Evolutionary conservation across 2,329 filamentous ascomycete species (phyloP), one percentile per base, ranked within the genome.

Genomic region (Aureobasidium pullulans): DNA sequence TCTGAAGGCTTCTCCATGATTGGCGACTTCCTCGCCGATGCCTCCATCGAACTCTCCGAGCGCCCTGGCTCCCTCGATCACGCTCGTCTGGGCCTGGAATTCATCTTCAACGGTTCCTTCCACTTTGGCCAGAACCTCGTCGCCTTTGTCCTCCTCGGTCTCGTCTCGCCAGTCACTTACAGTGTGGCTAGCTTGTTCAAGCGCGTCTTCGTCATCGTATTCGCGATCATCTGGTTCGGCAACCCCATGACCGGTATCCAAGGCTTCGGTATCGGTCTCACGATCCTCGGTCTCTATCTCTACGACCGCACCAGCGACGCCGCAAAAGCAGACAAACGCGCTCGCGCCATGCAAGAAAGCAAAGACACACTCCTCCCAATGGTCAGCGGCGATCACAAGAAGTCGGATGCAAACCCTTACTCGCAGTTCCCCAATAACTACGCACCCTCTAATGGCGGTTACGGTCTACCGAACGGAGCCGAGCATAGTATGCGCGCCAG

Each of bases 61-160:
- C 87, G 89, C 64, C 87, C 92, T 61, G 90, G 87, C 29, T 84
- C 89, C 2, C 74, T 84, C 58, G 83, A 85, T 61, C 83, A 86
- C 67, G 82, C 82, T 50, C 75, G 79, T 8, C 73, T 88, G 7
- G 71, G 79, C 1, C 69, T 95, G n/a, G 94, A 99, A 70, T 97
- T 96, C 71, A 72, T 97, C 54, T 97, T 99, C 80, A 99, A 99
- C 72, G 94, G 94, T 59, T 87, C 90, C 4, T 96, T 96, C 70
- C 94, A 99, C 74, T 99, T 97, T 72, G 89, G 85, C 15, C 94
- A 99, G 70, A 96, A 96, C 70, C 95, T 99, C 57, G 82, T 99
- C 58, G 94, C 94, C 0, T 99, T 99, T 70, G 80, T 96, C 23
- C 80, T 99, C 6, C 79, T 99, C 6, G 96, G 91, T 57, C 88